Conservation (phyloP, 1,284 basidiomycete genomes). For the Irpex rosettiformis region DNA sequence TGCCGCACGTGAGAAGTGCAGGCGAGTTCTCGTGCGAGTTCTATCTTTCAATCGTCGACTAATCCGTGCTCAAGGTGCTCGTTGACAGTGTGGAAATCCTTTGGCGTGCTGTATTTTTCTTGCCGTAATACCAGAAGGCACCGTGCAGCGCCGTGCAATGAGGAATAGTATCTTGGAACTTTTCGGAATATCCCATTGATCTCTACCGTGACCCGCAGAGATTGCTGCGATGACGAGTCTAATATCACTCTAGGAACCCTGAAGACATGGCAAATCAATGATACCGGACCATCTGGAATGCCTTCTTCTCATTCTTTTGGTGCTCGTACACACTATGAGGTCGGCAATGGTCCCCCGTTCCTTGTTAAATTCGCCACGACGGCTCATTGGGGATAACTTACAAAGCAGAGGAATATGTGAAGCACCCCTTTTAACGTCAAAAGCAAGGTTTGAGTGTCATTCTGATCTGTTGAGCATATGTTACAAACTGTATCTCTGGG, state of each 20-base stretch:
- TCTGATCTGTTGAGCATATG: neutral
- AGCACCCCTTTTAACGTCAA: neutral
- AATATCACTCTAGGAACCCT: too few relatives aligned
- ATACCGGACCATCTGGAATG: neutral
- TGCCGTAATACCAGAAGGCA: neutral
- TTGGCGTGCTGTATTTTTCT: neutral
- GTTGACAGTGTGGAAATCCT: neutral
- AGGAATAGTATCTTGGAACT: neutral
- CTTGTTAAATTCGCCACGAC: neutral
- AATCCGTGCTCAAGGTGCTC: neutral
- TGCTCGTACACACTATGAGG: neutral
- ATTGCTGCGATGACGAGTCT: neutral
- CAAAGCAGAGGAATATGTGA: neutral
- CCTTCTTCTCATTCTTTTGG: neutral
- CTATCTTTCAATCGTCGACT: neutral
- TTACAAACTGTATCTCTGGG: neutral
- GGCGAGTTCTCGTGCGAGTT: neutral
- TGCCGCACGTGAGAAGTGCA: neutral
- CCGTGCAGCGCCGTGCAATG: neutral
- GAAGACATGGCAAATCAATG: neutral
- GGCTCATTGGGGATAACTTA: neutral
- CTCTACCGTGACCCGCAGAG: neutral
- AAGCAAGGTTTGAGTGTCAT: neutral
- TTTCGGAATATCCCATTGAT: neutral
- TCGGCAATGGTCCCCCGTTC: neutral